Base-by-base conservation (phyloP, 1,139 yeast species). In the Kurtzmaniella quercitrusa region DNA sequence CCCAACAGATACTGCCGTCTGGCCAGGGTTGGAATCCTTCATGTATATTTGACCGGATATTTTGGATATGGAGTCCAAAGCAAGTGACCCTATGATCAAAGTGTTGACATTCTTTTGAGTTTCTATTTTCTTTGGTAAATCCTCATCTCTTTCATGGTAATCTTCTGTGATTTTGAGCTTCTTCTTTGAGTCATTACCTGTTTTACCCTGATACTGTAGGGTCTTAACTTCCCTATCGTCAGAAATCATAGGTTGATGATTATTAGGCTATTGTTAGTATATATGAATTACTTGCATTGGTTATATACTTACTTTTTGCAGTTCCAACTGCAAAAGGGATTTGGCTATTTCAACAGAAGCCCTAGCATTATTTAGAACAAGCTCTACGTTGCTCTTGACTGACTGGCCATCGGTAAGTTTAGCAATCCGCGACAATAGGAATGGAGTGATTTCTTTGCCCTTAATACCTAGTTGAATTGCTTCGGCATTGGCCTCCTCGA, bases 401-500 rank as follows among this genome's bases (percentile, higher is more conserved):
- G 93, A 82, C 43, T 66, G 69, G 3, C 96, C 96, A 21, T 75
- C 60, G 1, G 95, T 87, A 25, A 73, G 75, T 44, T 71, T 66
- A 48, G 90, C 85, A 43, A 89, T 82, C 48, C 75, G 77, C 36
- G 73, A 65, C 43, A 89, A 73, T 51, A 89, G 64, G 55, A 81
- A 90, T 12, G 97, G 97, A 0, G 96, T 89, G 43, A 84, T 67
- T 7, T 79, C 77, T 59, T 90, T 90, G 12, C 97, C 97, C 9
- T 53, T 49, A 15, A 89, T 70, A 0, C 82, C 82, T 37, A 59
- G 51, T 7, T 49, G 42, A n/a, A 64, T 68, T 1, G 95, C 95
- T 43, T 78, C 80, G 2, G 45, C 49, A 41, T 77, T 72, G 0
- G 96, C 91, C 6, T 68, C 63, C 6, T 70, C 73, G 43, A 89